A percentile compares a stretch with the other conserved stretches of the same genome.
phyloP scores from a whole-genome alignment of 1,284 basidiomycete species.

The Athelia psychrophila region DNA sequence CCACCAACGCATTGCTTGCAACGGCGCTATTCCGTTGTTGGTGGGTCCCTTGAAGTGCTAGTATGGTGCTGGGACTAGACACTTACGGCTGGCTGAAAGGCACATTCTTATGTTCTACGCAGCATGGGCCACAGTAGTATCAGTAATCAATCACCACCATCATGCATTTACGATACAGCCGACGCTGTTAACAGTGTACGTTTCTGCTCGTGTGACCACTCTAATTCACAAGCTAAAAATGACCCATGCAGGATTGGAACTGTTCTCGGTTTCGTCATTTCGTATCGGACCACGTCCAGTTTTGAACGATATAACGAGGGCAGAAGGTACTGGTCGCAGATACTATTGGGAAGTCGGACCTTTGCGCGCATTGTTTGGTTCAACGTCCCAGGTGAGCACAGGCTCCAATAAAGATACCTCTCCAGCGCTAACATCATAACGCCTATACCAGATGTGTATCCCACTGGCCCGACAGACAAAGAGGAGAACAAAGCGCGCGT shows the following conservation, averaged over 20 bases:
- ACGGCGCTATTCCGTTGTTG: no score
- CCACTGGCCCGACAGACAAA: constrained; percentile 23
- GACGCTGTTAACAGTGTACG: no score
- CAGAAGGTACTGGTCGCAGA: constrained; percentile 65
- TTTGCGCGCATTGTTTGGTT: constrained; percentile 62
- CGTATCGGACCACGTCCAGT: constrained; percentile 70
- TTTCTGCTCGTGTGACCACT: no score
- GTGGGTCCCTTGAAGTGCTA: no score
- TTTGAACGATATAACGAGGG: constrained; percentile 79
- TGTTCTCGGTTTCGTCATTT: constrained; percentile 52
- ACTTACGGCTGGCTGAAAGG: no score
- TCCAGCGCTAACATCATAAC: not conserved
- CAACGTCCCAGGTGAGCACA: constrained; percentile 49
- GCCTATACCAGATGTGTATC: constrained; percentile 15
- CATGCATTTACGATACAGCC: no score
- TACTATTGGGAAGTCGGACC: constrained; percentile 56
- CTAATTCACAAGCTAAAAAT: no score
- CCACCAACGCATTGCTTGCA: no score
- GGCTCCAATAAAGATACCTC: constrained; percentile 8
- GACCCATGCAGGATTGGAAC: not conserved
- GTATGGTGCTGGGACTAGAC: no score
- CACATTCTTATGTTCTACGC: no score
- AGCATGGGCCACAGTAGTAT: no score
- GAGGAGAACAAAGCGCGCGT: constrained; percentile 45
- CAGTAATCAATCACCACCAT: no score